Base-by-base conservation (phyloP, 2,329 filamentous ascomycete species). In the Aureobasidium sp. region DNA sequence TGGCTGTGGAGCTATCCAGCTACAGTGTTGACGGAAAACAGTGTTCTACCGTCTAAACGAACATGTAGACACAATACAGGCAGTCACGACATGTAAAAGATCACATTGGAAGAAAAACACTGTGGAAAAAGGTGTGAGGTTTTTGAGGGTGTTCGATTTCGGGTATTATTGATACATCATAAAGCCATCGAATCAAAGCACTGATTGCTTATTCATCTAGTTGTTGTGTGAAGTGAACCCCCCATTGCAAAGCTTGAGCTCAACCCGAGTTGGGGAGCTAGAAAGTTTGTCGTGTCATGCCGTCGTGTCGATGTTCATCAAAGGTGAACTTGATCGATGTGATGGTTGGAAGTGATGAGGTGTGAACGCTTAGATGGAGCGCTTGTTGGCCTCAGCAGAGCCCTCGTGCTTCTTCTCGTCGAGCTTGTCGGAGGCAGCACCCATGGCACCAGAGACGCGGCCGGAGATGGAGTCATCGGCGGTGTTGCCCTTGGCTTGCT, bases 381-480 rank as follows among this genome's bases (percentile, higher is more conserved):
- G 66, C 72, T 76, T 76, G 74, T 76, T 72, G 66, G 70, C 71
- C 64, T 70, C 67, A 59, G 71, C 72, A 60, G 72, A 66, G 60
- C 63, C 63, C 59, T 79, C 71, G 69, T 79, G 76, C 66, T 72
- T 72, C 59, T 60, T 55, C 72, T 80, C 70, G 58, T 79, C 70
- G 35, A 74, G 39, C 75, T 80, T 80, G 72, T 80, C 75, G 56
- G 61, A 58, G 39, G 71, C 59, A 49, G 78, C 77, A 58, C 74
- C 74, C 63, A 76, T 70, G 54, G 74, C 78, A 57, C 77, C 78
- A 41, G 68, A 70, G 63, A 71, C 71, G 58, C 82, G 81, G 65
- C 77, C 81, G 64, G 70, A 65, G 55, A 81, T 4, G 60, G 61
- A 59, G 56, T 74, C 74, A 64, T 82, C 71, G 49, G 62, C 61